Base-by-base conservation (phyloP, 768 basidiomycete species). In the Chalciporus chontae region DNA sequence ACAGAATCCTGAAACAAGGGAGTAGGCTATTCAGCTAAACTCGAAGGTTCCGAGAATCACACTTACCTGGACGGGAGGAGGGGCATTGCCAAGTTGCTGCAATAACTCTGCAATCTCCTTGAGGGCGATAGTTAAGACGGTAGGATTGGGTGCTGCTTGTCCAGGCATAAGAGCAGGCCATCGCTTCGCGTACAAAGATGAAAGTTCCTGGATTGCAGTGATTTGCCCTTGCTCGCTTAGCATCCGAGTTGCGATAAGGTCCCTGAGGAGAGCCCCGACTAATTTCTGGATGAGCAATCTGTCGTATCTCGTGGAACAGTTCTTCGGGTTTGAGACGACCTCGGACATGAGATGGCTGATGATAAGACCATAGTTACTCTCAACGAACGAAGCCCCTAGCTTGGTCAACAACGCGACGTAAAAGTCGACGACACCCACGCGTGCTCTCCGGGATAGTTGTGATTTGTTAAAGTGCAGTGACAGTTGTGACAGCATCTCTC, bases 91-190 rank as follows among this genome's bases (percentile, higher is more conserved):
- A 23, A 97, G 78, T 57, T 93, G 90, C 50, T 87, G 86, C 14
- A 98, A 68, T 15, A 98, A 69, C 1, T 88, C 90, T 0, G 91
- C 85, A 18, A 92, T 84, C 66, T 98, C 94, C 46, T 84, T 77
- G 18, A 97, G 72, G 6, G 82, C 84, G 26, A 94, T 76, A 2
- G 83, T 78, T 6, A 97, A 73, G 1, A 89, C 80, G 1, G 80
- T 64, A 6, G 87, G 77, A 31, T 70, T 73, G 0, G 93, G 90
- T 0, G 85, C 79, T 17, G 72, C 71, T 55, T 90, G 85, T 7
- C 90, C 91, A 9, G 92, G 92, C 79, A 97, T 84, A 69, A 95
- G 80, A 0, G 91, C 87, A 1, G 94, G 93, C 92, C 93, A 97
- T 45, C 90, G 79, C 67, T 89, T 92, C 51, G 96, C 72, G 64